A percentile compares a stretch with the other conserved stretches of the same genome.
Conservation (phyloP, 768 basidiomycete genomes). For the Albatrellus ellisii region DNA sequence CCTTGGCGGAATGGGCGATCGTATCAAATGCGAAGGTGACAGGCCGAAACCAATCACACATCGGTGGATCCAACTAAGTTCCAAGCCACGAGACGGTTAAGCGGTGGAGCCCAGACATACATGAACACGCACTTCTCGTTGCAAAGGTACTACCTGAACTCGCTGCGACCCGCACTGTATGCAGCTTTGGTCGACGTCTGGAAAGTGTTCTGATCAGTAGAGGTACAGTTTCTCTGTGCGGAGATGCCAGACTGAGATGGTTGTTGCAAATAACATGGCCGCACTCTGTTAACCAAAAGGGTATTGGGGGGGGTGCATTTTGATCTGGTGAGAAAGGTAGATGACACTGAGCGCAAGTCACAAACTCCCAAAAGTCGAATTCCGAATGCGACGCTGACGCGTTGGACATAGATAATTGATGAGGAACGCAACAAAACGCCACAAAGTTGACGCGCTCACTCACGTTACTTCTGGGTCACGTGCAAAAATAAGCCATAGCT, state of each 20-base stretch:
- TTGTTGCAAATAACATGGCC: conserved; percentile 79
- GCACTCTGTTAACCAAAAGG: conserved; percentile 85
- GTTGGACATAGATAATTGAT: conserved; percentile 24
- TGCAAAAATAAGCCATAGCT: no score
- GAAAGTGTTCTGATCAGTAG: neutral
- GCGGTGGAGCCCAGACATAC: neutral
- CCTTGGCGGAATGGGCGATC: conserved; percentile 57
- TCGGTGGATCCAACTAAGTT: conserved; percentile 60
- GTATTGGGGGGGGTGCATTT: conserved; percentile 39
- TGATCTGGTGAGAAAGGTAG: conserved; percentile 45
- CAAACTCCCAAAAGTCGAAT: conserved; percentile 73
- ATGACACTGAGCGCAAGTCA: conserved; percentile 57
- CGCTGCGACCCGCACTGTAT: conserved; percentile 47
- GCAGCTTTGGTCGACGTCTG: conserved; percentile 67
- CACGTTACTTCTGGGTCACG: no score
- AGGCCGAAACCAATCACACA: conserved; percentile 72
- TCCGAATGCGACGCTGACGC: conserved; percentile 20
- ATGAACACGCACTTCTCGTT: conserved; percentile 43
- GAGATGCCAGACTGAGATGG: conserved; percentile 51
- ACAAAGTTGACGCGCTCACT: no score
- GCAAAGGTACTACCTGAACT: conserved; percentile 61
- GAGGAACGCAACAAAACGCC: neutral
- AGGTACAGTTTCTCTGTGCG: no score
- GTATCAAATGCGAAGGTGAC: conserved; percentile 48
- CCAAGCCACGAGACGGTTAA: neutral